Conservation (phyloP, 495 filamentous ascomycete species). For the Penicillium atrosanguineum region DNA sequence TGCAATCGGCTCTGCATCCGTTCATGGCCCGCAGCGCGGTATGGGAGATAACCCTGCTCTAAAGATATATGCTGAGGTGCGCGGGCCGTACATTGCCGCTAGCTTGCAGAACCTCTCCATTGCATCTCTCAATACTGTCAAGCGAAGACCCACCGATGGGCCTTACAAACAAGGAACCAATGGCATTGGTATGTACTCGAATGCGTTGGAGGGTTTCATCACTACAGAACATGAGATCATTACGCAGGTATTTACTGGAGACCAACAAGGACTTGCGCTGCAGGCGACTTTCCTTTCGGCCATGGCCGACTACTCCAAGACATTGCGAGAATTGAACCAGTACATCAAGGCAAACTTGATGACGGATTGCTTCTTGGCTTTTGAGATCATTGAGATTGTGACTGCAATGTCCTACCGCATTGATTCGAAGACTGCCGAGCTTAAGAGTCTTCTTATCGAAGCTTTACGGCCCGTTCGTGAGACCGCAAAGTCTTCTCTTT, state of each 20-base stretch:
- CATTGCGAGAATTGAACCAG: slow-evolving; percentile 81
- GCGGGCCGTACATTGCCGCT: slow-evolving; percentile 78
- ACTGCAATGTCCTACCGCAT: slow-evolving; percentile 74
- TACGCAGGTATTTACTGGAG: slow-evolving; percentile 74
- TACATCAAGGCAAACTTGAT: slow-evolving; percentile 83
- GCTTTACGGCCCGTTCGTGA: slow-evolving; percentile 86
- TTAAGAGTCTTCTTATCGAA: slow-evolving; percentile 78
- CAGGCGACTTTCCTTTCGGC: slow-evolving; percentile 72
- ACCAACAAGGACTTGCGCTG: slow-evolving; percentile 77
- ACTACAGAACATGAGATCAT: slow-evolving; percentile 86
- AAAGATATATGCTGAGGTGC: slow-evolving; percentile 78
- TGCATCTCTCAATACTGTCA: slow-evolving; percentile 84
- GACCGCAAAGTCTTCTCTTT: slow-evolving; percentile 83
- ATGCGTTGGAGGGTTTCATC: slow-evolving; percentile 82
- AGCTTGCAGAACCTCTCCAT: slow-evolving; percentile 80
- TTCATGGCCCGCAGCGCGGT: slow-evolving; percentile 44
- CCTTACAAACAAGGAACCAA: slow-evolving; percentile 90
- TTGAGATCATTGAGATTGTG: slow-evolving; percentile 93
- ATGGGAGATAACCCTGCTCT: slow-evolving; percentile 59
- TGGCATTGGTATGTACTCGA: slow-evolving; percentile 86
- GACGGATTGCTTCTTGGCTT: slow-evolving; percentile 94
- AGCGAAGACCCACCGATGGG: slow-evolving; percentile 72
- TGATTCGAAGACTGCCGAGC: slow-evolving; percentile 77
- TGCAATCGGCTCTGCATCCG: slow-evolving; percentile 54
- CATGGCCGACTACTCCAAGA: slow-evolving; percentile 78